phyloP scores from a whole-genome alignment of 208 protist genomes.

The Acanthamoeba polyphaga region DNA sequence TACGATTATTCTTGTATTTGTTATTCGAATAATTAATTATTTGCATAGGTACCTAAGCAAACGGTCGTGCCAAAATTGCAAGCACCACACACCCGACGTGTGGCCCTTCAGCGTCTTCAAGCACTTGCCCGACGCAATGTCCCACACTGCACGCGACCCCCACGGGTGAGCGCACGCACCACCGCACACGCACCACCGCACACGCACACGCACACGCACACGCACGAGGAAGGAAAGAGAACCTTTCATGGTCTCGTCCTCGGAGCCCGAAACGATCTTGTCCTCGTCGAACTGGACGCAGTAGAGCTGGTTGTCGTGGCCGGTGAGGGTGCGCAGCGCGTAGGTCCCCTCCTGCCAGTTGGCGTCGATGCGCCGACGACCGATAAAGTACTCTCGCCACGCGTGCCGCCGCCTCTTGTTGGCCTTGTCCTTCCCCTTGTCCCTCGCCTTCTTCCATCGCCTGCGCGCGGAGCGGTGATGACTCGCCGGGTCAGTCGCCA shows the following conservation, averaged over 20 bases:
- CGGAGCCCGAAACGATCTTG: slow-evolving; percentile 69
- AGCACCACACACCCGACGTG: slow-evolving; percentile 56
- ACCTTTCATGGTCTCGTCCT: slow-evolving; percentile 64
- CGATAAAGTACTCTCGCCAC: slow-evolving; percentile 50
- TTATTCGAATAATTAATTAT: not conserved
- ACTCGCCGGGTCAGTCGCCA: not conserved
- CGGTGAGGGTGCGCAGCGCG: slow-evolving; percentile 21
- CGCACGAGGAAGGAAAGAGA: not conserved
- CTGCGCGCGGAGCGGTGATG: not conserved
- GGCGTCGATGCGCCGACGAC: slow-evolving; percentile 12
- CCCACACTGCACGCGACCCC: not conserved
- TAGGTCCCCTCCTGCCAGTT: slow-evolving; percentile 40
- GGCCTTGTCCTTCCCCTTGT: slow-evolving; percentile 12
- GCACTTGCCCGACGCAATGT: slow-evolving; percentile 17
- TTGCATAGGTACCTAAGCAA: slow-evolving; percentile 31
- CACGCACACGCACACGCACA: no score
- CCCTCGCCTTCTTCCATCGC: slow-evolving; percentile 41
- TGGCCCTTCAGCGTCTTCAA: slow-evolving; percentile 36
- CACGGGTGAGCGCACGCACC: not conserved
- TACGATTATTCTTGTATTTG: not conserved
- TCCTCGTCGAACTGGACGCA: slow-evolving; percentile 64
- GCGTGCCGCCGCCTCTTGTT: slow-evolving; percentile 3
- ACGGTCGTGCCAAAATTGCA: slow-evolving; percentile 58
- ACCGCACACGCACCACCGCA: not conserved
- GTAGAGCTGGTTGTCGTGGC: slow-evolving; percentile 60